Base-by-base conservation (phyloP, 257 asterid genomes). In the Solanum bukasovii region DNA sequence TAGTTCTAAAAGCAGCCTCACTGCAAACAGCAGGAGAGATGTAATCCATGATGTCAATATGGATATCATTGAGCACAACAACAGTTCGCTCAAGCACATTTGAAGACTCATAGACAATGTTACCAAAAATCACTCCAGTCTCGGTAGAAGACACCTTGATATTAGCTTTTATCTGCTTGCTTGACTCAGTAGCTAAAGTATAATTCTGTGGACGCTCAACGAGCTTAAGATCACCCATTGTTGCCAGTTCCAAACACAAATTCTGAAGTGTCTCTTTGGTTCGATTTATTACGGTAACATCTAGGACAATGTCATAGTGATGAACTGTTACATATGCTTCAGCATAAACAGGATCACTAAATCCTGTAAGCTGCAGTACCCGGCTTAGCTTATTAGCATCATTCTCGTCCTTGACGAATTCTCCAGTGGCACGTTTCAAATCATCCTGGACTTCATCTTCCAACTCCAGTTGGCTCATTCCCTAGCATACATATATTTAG, bases 191-290 rank as follows among this genome's bases (percentile, higher is more conserved):
- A 71, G 99, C 99, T 61, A 96, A 88, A 65, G 98, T 94, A 88
- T 96, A 95, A 89, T 96, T 96, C 93, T 96, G 99, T 6, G 98
- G 99, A n/a, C 98, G 98, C 89, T 96, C 99, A 70, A 96, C 99
- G 59, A 96, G 97, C 92, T 96, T 96, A 70, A 96, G 98, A 93
- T 96, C 99, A 84, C 99, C 99, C 99, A 96, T 96, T 46, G 99
- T 96, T 13, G 99, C 99, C 90, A 96, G 89, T 93, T 96, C 99
- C 92, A 96, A 90, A 91, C 99, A 96, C 88, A 96, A 88, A 92
- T 96, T 96, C 91, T 96, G 99, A 71, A 96, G 98, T 85, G 99
- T 96, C 90, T 94, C 98, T 89, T 95, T 96, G 23, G 99, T 96
- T 91, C 98, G 91, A 89, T 96, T 96, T 72, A 94, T 96, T 27